Evolutionary conservation across 768 basidiomycete genomes (phyloP).

Genomic region (Naganishia onofrii): DNA sequence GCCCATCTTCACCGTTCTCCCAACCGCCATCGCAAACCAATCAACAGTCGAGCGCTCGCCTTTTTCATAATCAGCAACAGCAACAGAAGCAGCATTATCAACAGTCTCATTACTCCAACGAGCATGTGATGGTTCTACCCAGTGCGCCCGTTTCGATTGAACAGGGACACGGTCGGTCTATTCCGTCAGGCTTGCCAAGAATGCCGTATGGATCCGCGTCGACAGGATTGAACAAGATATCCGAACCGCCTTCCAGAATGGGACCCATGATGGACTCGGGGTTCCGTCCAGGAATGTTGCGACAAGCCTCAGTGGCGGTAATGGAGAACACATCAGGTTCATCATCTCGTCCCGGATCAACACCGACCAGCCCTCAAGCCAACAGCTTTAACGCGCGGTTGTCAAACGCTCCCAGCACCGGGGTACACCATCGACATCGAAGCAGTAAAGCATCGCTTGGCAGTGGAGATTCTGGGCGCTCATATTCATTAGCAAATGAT

Average conservation of each 20-base stretch:
- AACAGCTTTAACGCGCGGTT: not conserved
- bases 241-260: not conserved
- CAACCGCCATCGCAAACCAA: not conserved
- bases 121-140: conserved; percentile 11
- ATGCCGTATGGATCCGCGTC: conserved; percentile 23
- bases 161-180: not conserved
- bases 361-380: not conserved
- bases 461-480: conserved; percentile 21
- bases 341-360: not conserved
- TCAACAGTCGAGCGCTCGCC: conserved; percentile 2
- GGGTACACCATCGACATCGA: conserved; percentile 16
- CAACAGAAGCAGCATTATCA: not conserved
- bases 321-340: conserved; percentile 55
- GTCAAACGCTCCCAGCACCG: not conserved
- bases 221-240: conserved; percentile 24
- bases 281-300: conserved; percentile 54
- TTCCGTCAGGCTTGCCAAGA: conserved; percentile 34
- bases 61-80: conserved; percentile 1
- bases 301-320: conserved; percentile 61
- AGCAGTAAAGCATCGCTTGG: conserved; percentile 22
- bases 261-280: conserved; percentile 24
- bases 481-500: conserved; percentile 11
- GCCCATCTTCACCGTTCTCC: conserved; percentile 17
- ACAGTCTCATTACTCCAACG: not conserved
- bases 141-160: conserved; percentile 35